These are phyloP conservation scores for Capsaspora owczarzaki DNA, from an alignment of 78 protist species.

Conservation along the genomic window DNA sequence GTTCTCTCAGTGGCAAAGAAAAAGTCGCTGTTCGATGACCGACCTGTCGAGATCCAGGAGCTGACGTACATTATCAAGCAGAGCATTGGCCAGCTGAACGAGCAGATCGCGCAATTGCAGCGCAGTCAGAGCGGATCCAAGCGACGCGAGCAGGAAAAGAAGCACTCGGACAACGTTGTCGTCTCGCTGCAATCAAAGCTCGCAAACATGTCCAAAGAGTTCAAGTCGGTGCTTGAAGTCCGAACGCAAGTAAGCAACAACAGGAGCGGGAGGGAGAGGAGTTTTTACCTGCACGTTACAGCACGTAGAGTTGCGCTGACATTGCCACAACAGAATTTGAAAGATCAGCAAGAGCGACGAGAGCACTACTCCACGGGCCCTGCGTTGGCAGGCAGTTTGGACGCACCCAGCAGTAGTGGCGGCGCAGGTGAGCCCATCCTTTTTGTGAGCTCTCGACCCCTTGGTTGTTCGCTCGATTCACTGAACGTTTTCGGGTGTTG, in stretches of 20 bases:
- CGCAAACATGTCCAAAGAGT: slow-evolving; percentile 12
- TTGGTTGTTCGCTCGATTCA: no score
- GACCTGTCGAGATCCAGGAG: slow-evolving; percentile 36
- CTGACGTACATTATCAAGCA: slow-evolving; percentile 41
- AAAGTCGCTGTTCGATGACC: slow-evolving; percentile 18
- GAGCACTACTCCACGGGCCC: neutral
- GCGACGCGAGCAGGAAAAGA: neutral
- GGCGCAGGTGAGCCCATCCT: no score
- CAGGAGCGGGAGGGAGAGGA: slow-evolving; percentile 6
- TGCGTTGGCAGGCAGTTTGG: no score
- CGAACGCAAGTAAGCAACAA: slow-evolving; percentile 25
- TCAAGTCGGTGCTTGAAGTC: slow-evolving; percentile 32
- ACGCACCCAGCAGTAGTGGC: no score
- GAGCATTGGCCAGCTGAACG: slow-evolving; percentile 23
- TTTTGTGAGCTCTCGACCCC: no score
- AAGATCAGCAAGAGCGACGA: neutral
- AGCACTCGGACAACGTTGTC: slow-evolving; percentile 21
- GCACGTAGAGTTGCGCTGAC: neutral
- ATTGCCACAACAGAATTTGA: neutral
- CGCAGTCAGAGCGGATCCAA: neutral
- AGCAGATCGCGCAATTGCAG: slow-evolving; percentile 11
- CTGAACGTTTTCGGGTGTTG: no score
- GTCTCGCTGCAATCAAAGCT: slow-evolving; percentile 13
- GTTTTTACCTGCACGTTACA: no score
- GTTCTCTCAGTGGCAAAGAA: slow-evolving; percentile 7